Evolutionary conservation across 441 rosid genomes (phyloP), one percentile per base, ranked within the genome.

Genomic region (Capsella rubella): DNA sequence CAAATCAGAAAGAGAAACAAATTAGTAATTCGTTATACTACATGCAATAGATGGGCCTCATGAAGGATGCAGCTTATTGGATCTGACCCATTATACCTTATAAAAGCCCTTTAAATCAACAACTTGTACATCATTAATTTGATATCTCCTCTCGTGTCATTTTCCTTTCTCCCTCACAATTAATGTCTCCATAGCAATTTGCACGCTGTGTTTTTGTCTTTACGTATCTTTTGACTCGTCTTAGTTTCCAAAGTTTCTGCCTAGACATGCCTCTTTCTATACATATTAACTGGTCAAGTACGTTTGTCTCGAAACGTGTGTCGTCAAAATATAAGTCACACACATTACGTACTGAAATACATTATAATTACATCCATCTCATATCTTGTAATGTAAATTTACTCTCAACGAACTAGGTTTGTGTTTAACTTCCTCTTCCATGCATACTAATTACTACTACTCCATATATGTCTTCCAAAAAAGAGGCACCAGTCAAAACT

Each of bases 401-500:
- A 32, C 57, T 35, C 37, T 37, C n/a, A 56, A 18, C 56, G 34
- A 56, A 55, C 43, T 8, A 37, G 45, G 68, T 67, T 74, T 74
- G 73, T 67, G 8, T 67, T 74, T 60, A 67, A 21, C 69, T 32
- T 74, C 59, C 27, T 55, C 50, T 28, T 8, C 47, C 42, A 5
- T 46, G 34, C 50, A 55, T 27, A 43, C 69, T 39, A 51, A 42
- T 52, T 10, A 59, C 25, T 21, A 21, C 25, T 21, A 21, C 25
- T 21, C 25, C 2, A 2, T 2, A 21, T 21, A 21, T 21, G 45
- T 63, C 57, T 15, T 56, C 46, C 32, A 49, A 50, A 35, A 18
- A 43, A 8, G 11, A 49, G 37, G 57, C 21, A 29, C 64, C 72
- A 75, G 32, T 67, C 39, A 74, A 59, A 59, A 75, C 69, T 60